phyloP scores from a whole-genome alignment of 2,329 filamentous ascomycete species.

The Talaromyces atroroseus region DNA sequence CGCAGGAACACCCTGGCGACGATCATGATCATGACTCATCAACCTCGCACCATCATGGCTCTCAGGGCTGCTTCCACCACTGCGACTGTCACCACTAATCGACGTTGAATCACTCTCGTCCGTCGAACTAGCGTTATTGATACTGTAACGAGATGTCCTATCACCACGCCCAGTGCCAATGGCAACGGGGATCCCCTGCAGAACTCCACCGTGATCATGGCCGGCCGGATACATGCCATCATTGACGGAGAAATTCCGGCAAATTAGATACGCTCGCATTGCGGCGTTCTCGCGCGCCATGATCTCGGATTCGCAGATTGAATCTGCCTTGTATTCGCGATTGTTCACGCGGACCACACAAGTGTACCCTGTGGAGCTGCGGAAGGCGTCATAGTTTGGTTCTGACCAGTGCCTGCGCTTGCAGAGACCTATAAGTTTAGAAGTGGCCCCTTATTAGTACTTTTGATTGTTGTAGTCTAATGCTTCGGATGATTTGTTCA shows the following conservation, averaged over 20 bases:
- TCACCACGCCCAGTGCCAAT: slow-evolving; percentile 53
- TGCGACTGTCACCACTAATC: slow-evolving; percentile 43
- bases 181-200: slow-evolving; percentile 59
- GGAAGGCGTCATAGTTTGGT: slow-evolving; percentile 80
- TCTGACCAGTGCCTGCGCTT: slow-evolving; percentile 90
- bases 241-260: slow-evolving; percentile 94
- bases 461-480: background rate
- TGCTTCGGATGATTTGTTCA: slow-evolving; percentile 8
- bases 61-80: slow-evolving; percentile 52
- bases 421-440: slow-evolving; percentile 66
- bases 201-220: slow-evolving; percentile 49
- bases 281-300: slow-evolving; percentile 89
- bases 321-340: slow-evolving; percentile 89
- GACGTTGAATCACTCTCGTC: slow-evolving; percentile 42
- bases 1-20: slow-evolving; percentile 18
- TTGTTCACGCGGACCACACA: slow-evolving; percentile 94
- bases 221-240: slow-evolving; percentile 73
- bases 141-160: background rate
- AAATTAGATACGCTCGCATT: slow-evolving; percentile 95
- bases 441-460: slow-evolving; percentile 31
- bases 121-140: slow-evolving; percentile 15
- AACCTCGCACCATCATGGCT: slow-evolving; percentile 23
- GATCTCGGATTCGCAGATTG: slow-evolving; percentile 72
- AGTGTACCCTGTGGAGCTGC: slow-evolving; percentile 68
- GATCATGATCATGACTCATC: slow-evolving; percentile 18